phyloP scores from a whole-genome alignment of 495 filamentous ascomycete genomes.

The Copromyces sp. region DNA sequence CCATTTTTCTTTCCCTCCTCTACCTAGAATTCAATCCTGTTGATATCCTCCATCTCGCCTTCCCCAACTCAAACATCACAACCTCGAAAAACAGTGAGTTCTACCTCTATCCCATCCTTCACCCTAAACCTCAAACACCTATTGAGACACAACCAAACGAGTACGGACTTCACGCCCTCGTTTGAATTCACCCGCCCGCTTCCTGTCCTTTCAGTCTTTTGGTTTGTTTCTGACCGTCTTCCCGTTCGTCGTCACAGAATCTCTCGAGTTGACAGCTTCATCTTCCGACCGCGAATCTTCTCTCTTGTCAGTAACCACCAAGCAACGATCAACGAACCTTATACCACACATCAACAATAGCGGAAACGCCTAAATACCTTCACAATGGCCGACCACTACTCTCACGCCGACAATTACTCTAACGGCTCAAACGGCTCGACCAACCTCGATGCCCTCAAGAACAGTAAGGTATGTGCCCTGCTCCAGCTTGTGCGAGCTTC shows the following conservation, averaged over 20 bases:
- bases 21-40: background rate
- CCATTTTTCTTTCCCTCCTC: background rate
- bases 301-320: background rate
- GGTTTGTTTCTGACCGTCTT: background rate
- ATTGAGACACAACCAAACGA: background rate
- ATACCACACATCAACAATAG: background rate
- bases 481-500: background rate
- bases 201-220: background rate
- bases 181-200: background rate
- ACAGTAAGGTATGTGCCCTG: constrained; percentile 35
- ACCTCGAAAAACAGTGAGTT: background rate
- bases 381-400: constrained; percentile 23
- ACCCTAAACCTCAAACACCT: background rate
- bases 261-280: background rate
- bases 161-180: background rate
- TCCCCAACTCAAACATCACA: background rate
- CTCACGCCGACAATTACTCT: constrained; percentile 12
- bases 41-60: background rate
- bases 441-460: constrained; percentile 29
- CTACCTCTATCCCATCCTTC: background rate
- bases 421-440: constrained; percentile 14
- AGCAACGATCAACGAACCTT: background rate
- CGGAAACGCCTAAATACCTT: constrained; percentile 7
- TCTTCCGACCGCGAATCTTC: background rate
- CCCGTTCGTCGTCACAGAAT: background rate